Percentiles rank a stretch among this genome's conserved stretches.
phyloP scores from a whole-genome alignment of 208 protist species.

The Leishmania mexicana region DNA sequence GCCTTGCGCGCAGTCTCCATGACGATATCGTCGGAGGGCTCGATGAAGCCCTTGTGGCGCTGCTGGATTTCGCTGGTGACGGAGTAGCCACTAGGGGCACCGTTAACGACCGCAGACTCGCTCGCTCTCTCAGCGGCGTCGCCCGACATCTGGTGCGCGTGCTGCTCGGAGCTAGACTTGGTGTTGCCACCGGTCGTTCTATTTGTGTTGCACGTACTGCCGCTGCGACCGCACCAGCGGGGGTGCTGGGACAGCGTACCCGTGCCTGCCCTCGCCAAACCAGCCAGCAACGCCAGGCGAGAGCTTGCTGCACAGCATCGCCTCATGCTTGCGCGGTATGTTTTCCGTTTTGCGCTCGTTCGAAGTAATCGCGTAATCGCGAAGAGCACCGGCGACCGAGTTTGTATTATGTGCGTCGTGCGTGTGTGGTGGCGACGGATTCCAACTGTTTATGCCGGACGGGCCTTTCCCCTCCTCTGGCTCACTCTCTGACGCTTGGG shows the following conservation, averaged over 20 bases:
- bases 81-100: not conserved
- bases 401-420: not conserved
- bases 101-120: not conserved
- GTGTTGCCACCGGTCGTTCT: not conserved
- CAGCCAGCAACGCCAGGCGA: conserved; percentile 11
- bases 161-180: not conserved
- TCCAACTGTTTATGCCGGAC: not conserved
- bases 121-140: not conserved
- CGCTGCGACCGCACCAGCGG: conserved; percentile 22
- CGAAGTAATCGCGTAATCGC: not conserved
- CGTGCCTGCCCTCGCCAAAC: not conserved
- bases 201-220: not conserved
- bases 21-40: conserved; percentile 84
- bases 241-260: not conserved
- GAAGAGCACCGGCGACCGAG: not conserved
- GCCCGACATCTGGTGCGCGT: not conserved
- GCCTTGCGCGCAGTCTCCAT: conserved; percentile 86
- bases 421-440: not conserved
- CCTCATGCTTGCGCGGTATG: conserved; percentile 7
- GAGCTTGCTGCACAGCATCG: conserved; percentile 19
- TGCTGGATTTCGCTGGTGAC: conserved; percentile 29
- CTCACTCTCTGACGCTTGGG: not conserved
- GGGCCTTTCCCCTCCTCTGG: not conserved
- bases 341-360: not conserved
- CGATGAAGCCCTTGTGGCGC: conserved; percentile 66